Conservation (phyloP, 352 stramenopile species). For the Aphanomyces euteiches region DNA sequence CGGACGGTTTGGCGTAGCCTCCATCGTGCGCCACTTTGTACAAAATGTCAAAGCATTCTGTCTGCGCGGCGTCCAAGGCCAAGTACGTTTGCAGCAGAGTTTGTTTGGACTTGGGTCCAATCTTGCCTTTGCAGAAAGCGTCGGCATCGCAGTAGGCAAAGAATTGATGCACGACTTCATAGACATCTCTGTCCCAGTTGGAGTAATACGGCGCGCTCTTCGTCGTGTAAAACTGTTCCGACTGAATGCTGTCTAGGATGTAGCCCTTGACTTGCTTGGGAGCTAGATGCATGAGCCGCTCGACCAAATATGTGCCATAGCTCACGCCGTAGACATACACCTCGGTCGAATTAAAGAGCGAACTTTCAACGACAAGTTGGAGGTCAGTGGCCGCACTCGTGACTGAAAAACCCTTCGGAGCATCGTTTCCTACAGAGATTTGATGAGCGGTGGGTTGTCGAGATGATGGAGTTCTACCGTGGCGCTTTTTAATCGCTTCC, state of each 20-base stretch:
- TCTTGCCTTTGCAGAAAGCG: slow-evolving; percentile 30
- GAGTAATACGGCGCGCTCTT: slow-evolving; percentile 39
- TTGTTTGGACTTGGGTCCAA: slow-evolving; percentile 20
- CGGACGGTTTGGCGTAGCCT: slow-evolving; percentile 37
- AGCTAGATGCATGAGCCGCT: slow-evolving; percentile 47
- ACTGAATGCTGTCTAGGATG: slow-evolving; percentile 40
- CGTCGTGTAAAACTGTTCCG: slow-evolving; percentile 40
- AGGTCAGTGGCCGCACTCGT: slow-evolving; percentile 39
- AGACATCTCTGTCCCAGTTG: slow-evolving; percentile 75
- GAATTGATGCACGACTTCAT: slow-evolving; percentile 35
- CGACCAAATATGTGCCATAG: slow-evolving; percentile 49
- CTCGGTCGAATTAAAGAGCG: slow-evolving; percentile 27
- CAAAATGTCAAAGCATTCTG: slow-evolving; percentile 37
- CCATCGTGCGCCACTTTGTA: slow-evolving; percentile 18
- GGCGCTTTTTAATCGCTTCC: slow-evolving; percentile 15
- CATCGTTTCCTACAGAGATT: slow-evolving; percentile 21
- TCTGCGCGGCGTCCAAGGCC: slow-evolving; percentile 39
- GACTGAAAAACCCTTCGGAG: slow-evolving; percentile 38
- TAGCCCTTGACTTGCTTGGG: slow-evolving; percentile 41
- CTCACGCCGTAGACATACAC: slow-evolving; percentile 51
- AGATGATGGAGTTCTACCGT: slow-evolving; percentile 26
- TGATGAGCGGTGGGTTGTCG: background rate
- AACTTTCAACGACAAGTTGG: background rate
- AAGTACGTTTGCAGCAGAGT: slow-evolving; percentile 33
- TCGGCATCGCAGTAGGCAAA: slow-evolving; percentile 32